These are phyloP conservation scores for Pseudevernia furfuracea DNA, from an alignment of 495 filamentous ascomycete species.

Conservation along the genomic window DNA sequence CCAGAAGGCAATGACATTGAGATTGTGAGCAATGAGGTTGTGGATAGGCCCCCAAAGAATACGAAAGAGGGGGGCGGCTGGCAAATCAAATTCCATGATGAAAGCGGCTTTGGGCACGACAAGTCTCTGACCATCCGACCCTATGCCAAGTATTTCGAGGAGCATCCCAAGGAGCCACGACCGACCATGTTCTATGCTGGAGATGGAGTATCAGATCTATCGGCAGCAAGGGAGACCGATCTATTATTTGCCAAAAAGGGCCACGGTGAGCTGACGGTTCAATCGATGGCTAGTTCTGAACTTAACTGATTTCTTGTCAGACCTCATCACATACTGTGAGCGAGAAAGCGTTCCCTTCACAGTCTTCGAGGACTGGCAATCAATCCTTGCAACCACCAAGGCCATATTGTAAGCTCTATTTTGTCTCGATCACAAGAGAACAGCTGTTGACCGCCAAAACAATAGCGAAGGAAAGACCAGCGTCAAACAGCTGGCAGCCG, in stretches of 20 bases:
- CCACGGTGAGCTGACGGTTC: slow-evolving; percentile 51
- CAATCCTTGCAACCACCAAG: slow-evolving; percentile 65
- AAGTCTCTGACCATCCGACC: slow-evolving; percentile 82
- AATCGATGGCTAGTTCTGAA: background rate
- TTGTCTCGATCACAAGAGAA: background rate
- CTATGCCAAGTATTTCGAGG: slow-evolving; percentile 50
- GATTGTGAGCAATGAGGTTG: slow-evolving; percentile 79
- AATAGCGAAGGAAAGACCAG: slow-evolving; percentile 24
- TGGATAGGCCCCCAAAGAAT: slow-evolving; percentile 57
- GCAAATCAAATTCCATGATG: slow-evolving; percentile 82
- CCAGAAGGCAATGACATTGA: slow-evolving; percentile 62
- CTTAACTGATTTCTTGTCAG: slow-evolving; percentile 34
- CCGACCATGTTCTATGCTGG: slow-evolving; percentile 83
- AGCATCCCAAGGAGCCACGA: slow-evolving; percentile 54
- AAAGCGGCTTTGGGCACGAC: slow-evolving; percentile 85
- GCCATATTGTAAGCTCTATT: slow-evolving; percentile 44
- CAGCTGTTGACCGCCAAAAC: background rate
- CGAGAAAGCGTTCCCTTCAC: slow-evolving; percentile 72
- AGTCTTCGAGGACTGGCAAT: slow-evolving; percentile 67
- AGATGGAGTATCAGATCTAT: slow-evolving; percentile 83
- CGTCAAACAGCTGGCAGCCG: slow-evolving; percentile 20
- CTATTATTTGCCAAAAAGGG: slow-evolving; percentile 86
- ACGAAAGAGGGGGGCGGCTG: slow-evolving; percentile 74
- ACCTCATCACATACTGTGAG: slow-evolving; percentile 76
- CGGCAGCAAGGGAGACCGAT: slow-evolving; percentile 80